Percentiles rank a stretch among this genome's conserved stretches.
These are phyloP conservation scores for Fusarium poae DNA, from an alignment of 2,329 filamentous ascomycete genomes.

Conservation along the genomic window DNA sequence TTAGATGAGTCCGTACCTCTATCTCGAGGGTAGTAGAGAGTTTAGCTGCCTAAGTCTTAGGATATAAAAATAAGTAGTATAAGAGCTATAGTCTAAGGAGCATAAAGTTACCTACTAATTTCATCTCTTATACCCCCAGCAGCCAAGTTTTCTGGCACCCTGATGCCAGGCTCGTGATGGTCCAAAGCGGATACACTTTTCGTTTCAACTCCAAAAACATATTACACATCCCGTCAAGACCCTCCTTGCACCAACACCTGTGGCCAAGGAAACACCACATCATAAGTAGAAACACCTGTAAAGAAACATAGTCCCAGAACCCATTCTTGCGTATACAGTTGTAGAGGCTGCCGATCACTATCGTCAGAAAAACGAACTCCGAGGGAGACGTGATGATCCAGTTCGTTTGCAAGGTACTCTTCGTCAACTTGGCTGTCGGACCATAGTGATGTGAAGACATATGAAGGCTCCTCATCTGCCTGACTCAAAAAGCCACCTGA, in stretches of 20 bases:
- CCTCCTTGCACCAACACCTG: neutral
- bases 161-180: too few relatives aligned
- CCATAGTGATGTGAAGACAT: conserved; percentile 43
- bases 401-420: conserved; percentile 34
- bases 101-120: too few relatives aligned
- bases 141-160: too few relatives aligned
- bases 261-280: conserved; percentile 47
- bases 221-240: neutral
- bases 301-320: conserved; percentile 47
- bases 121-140: too few relatives aligned
- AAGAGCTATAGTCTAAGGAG: too few relatives aligned
- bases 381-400: conserved; percentile 45
- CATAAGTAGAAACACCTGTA: conserved; percentile 2
- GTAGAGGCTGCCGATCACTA: neutral
- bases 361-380: conserved; percentile 11
- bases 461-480: rapidly evolving
- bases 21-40: too few relatives aligned
- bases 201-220: neutral
- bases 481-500: neutral
- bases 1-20: too few relatives aligned
- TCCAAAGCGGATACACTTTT: neutral
- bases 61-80: too few relatives aligned
- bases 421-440: conserved; percentile 22
- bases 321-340: conserved; percentile 38
- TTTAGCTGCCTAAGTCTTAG: too few relatives aligned